Base-by-base conservation (phyloP, 208 protist species). In the Acanthamoeba royreba region DNA sequence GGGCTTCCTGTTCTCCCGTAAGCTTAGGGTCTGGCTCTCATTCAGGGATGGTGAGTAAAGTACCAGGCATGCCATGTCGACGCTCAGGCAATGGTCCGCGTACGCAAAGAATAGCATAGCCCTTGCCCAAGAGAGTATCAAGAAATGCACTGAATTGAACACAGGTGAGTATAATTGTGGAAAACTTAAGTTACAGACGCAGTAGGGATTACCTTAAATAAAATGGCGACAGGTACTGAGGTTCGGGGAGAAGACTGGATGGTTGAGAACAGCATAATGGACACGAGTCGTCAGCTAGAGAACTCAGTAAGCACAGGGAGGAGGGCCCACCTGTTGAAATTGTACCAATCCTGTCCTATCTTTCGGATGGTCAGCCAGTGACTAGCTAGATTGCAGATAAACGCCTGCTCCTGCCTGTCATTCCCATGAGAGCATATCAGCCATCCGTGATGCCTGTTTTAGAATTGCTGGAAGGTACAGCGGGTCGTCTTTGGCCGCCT, bases 241-340 rank as follows among this genome's bases (percentile, higher is more conserved):
- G 87, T 31, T 92, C 87, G 11, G 53, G 35, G 13, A 92, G 35
- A 4, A 92, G 61, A 25, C 87, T 92, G 25, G 0, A 74, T 35
- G 9, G 19, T 49, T 4, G 25, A 63, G 15, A 19, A 4, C 15
- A n/a, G n/a, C n/a, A n/a, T n/a, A n/a, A n/a, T n/a, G n/a, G n/a
- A n/a, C n/a, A n/a, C n/a, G n/a, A n/a, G n/a, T n/a, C n/a, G n/a
- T n/a, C n/a, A n/a, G n/a, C n/a, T n/a, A n/a, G n/a, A n/a, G n/a
- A n/a, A n/a, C n/a, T n/a, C n/a, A n/a, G n/a, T n/a, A n/a, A n/a
- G n/a, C n/a, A n/a, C n/a, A n/a, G n/a, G n/a, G n/a, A n/a, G n/a
- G n/a, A n/a, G n/a, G n/a, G n/a, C n/a, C n/a, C n/a, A 92, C 86
- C 86, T 92, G 87, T 92, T 92, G 61, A 92, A 92, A 61, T 92